phyloP scores from a whole-genome alignment of 805 yeast genomes.

The Candida nonsorbophila region DNA sequence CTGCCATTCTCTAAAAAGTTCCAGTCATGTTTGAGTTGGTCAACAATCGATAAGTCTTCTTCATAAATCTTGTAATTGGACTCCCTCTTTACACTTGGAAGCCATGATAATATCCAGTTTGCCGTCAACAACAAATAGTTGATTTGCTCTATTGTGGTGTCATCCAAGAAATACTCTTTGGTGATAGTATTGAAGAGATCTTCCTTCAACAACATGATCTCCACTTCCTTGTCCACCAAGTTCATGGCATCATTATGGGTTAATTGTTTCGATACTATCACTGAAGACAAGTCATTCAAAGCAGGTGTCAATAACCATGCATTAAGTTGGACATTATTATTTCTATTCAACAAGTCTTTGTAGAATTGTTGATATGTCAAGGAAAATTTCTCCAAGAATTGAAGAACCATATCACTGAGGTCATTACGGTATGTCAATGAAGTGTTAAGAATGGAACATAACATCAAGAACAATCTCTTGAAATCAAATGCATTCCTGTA shows the following conservation, averaged over 20 bases:
- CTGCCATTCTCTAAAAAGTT: slow-evolving; percentile 37
- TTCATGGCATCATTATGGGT: slow-evolving; percentile 7
- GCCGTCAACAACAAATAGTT: slow-evolving; percentile 51
- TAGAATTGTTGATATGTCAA: slow-evolving; percentile 27
- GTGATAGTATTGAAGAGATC: slow-evolving; percentile 15
- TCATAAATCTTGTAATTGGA: slow-evolving; percentile 22
- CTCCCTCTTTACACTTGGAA: slow-evolving; percentile 48
- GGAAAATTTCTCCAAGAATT: slow-evolving; percentile 31
- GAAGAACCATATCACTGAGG: slow-evolving; percentile 43
- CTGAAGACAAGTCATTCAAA: slow-evolving; percentile 15
- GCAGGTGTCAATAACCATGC: slow-evolving; percentile 29
- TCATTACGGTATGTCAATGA: slow-evolving; percentile 52
- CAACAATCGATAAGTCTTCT: slow-evolving; percentile 20
- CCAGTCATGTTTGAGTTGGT: slow-evolving; percentile 34
- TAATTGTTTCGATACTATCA: slow-evolving; percentile 10
- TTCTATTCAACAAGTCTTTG: slow-evolving; percentile 27
- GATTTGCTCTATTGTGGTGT: slow-evolving; percentile 45
- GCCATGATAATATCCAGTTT: slow-evolving; percentile 55
- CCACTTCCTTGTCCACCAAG: slow-evolving; percentile 18
- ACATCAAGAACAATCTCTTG: slow-evolving; percentile 39
- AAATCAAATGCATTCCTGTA: slow-evolving; percentile 43
- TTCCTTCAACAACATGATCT: slow-evolving; percentile 18
- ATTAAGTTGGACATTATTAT: slow-evolving; percentile 5
- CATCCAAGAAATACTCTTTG: slow-evolving; percentile 51
- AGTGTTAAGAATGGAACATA: slow-evolving; percentile 54